Evolutionary conservation across 768 basidiomycete genomes (phyloP).

Genomic region (Paxillus involutus): DNA sequence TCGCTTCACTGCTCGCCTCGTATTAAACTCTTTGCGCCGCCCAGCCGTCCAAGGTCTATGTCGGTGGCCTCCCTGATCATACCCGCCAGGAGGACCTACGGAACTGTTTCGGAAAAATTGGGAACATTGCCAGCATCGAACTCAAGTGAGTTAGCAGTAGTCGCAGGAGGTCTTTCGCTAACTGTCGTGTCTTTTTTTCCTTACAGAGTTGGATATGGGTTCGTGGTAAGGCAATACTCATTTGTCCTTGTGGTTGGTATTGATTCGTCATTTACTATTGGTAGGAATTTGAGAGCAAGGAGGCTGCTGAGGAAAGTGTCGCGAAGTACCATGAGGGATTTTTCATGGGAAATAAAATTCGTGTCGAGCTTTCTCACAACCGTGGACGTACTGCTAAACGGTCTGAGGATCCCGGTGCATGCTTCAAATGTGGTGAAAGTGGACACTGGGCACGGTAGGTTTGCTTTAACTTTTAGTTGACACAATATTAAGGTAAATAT

Average conservation of each 20-base stretch:
- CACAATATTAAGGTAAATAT: neutral
- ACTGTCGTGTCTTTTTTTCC: neutral
- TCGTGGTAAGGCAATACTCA: slow-evolving; percentile 62
- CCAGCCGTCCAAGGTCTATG: slow-evolving; percentile 93
- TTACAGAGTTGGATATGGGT: slow-evolving; percentile 80
- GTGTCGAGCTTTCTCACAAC: slow-evolving; percentile 83
- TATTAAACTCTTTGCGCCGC: slow-evolving; percentile 66
- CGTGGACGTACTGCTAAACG: slow-evolving; percentile 81
- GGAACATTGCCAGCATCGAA: slow-evolving; percentile 72
- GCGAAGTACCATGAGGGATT: slow-evolving; percentile 86
- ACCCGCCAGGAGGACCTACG: slow-evolving; percentile 84
- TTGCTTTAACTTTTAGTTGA: neutral
- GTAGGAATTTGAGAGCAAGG: slow-evolving; percentile 80
- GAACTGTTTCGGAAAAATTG: slow-evolving; percentile 86
- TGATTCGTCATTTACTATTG: slow-evolving; percentile 6
- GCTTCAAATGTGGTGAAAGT: slow-evolving; percentile 82
- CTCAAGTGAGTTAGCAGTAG: slow-evolving; percentile 64
- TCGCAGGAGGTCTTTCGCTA: slow-evolving; percentile 10
- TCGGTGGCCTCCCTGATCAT: slow-evolving; percentile 86
- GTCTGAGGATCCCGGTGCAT: slow-evolving; percentile 83
- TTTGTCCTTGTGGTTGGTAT: neutral
- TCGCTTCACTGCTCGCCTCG: slow-evolving; percentile 48
- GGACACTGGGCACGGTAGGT: slow-evolving; percentile 89
- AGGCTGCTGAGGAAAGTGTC: slow-evolving; percentile 85
- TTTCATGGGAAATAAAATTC: slow-evolving; percentile 92